These are phyloP conservation scores for Whalleya microplaca DNA, from an alignment of 2,329 filamentous ascomycete species.

Conservation along the genomic window DNA sequence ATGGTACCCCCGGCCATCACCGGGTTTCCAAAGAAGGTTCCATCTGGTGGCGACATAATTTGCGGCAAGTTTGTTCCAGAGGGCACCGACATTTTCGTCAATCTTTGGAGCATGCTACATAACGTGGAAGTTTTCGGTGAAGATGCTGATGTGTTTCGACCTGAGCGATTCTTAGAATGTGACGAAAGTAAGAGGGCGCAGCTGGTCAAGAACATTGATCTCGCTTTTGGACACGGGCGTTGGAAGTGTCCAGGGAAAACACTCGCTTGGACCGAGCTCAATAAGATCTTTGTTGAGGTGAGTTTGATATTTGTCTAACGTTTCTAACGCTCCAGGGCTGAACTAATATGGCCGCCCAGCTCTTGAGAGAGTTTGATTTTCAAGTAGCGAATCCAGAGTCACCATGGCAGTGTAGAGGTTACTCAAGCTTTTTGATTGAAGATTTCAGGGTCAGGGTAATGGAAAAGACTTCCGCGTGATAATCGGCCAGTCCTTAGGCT, in stretches of 20 bases:
- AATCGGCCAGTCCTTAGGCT: neutral
- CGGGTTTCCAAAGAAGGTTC: conserved; percentile 31
- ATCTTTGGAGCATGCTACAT: conserved; percentile 26
- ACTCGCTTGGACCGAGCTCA: conserved; percentile 31
- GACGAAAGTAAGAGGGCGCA: conserved; percentile 10
- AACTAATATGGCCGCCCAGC: conserved; percentile 15
- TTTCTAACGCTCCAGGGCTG: neutral
- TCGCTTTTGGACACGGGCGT: conserved; percentile 31
- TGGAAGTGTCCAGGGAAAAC: conserved; percentile 32
- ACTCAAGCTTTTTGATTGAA: conserved; percentile 28
- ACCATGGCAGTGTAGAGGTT: conserved; percentile 26
- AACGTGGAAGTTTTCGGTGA: conserved; percentile 31
- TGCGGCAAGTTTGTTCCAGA: conserved; percentile 28
- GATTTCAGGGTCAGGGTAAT: conserved; percentile 27
- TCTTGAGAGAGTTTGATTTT: conserved; percentile 29
- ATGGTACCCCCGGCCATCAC: conserved; percentile 28
- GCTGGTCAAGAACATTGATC: conserved; percentile 25
- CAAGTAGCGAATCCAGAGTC: conserved; percentile 28
- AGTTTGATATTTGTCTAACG: neutral
- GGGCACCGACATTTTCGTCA: conserved; percentile 31
- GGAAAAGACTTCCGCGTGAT: conserved; percentile 3
- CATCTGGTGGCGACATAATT: conserved; percentile 28
- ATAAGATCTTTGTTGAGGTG: conserved; percentile 28
- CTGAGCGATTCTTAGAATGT: conserved; percentile 31
- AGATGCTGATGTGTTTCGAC: conserved; percentile 30